Evolutionary conservation across 306 rosid genomes (phyloP).

Genomic region (Cicer chorassanicum): DNA sequence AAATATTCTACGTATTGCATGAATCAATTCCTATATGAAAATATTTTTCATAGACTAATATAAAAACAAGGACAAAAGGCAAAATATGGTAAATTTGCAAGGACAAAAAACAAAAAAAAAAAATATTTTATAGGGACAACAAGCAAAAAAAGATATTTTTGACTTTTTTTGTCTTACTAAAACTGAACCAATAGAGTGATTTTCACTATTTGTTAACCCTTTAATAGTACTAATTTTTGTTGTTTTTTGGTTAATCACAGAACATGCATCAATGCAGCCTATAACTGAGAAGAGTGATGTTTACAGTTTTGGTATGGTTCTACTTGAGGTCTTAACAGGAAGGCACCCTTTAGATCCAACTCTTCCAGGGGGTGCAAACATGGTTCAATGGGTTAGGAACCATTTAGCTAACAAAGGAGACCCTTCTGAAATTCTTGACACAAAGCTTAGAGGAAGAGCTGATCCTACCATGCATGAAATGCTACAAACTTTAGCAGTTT

Average conservation of each 20-base stretch:
- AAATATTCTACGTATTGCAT: too few relatives aligned
- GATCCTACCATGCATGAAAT: constrained; percentile 88
- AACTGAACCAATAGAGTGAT: background rate
- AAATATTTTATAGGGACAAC: too few relatives aligned
- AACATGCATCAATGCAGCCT: constrained; percentile 77
- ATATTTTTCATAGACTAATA: too few relatives aligned
- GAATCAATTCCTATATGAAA: too few relatives aligned
- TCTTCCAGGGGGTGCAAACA: constrained; percentile 69
- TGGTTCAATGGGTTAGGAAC: constrained; percentile 92
- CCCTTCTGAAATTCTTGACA: constrained; percentile 72
- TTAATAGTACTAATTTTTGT: constrained; percentile 15
- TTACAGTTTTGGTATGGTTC: constrained; percentile 85
- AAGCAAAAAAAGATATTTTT: too few relatives aligned
- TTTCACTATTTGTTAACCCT: background rate
- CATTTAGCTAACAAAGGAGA: constrained; percentile 65
- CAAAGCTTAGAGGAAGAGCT: constrained; percentile 76
- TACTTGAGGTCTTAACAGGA: constrained; percentile 86
- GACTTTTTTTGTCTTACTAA: background rate
- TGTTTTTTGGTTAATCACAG: constrained; percentile 49
- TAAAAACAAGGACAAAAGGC: too few relatives aligned
- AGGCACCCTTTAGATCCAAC: constrained; percentile 96
- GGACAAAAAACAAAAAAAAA: too few relatives aligned
- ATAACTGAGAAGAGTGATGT: constrained; percentile 86
- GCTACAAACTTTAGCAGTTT: constrained; percentile 88
- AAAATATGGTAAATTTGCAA: too few relatives aligned